Base-by-base conservation (phyloP, 345 rosid species). In the Erysimum cheiranthoides region DNA sequence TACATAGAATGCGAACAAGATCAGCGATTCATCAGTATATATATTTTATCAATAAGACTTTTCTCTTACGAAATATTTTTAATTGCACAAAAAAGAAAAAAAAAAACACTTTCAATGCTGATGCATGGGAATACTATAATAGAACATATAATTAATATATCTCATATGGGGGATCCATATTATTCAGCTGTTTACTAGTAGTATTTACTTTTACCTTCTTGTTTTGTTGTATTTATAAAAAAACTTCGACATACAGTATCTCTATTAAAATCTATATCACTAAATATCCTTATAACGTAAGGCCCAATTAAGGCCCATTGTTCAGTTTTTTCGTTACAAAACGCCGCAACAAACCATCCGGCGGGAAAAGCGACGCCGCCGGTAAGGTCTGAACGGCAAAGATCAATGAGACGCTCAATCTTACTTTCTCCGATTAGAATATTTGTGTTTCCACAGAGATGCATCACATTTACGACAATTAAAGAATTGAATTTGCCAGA, bases 321-420 rank as follows among this genome's bases (percentile, higher is more conserved):
- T 27, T 25, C 4, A 27, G 2, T 12, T 36, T 36, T 61, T 1
- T 27, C 8, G 5, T 39, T 11, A 50, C 6, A 36, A 14, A 71
- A 16, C 16, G 6, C 5, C n/a, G 27, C 35, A 8, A 36, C 38
- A 31, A 58, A 50, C 16, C 31, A 60, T 18, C 25, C 40, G 77
- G 77, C 81, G 81, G 81, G 77, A 71, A 78, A 17, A 56, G 35
- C 61, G 1, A 18, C 73, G 4, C 62, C 63, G 77, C 73, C 69
- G 73, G 69, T 25, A 40, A 66, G 42, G 16, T 16, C 14, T 52
- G 5, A 16, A 49, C 77, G 72, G 40, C 81, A 50, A 59, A 51
- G 38, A 21, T 32, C 43, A 25, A 78, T 78, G 81, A 30, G 7
- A 49, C 81, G 73, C 5, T 68, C 70, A 10, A 11, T 80, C 42